Conservation (phyloP, 2,329 filamentous ascomycete species). For the Colletotrichum tamarilloi region DNA sequence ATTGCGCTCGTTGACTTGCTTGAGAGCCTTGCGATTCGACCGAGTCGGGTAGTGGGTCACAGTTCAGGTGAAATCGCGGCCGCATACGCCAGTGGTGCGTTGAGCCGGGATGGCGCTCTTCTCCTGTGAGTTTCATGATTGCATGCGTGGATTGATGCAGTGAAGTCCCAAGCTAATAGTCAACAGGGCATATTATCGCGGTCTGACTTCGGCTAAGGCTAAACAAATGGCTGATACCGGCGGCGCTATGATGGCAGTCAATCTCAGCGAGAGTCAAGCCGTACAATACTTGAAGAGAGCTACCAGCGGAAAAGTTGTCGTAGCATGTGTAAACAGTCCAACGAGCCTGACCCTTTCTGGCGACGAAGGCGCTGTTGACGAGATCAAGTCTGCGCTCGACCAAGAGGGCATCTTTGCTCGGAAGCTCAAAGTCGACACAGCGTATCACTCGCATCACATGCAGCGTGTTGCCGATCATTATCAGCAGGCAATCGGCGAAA, state of each 20-base stretch:
- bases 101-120: conserved; percentile 54
- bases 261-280: conserved; percentile 55
- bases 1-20: conserved; percentile 44
- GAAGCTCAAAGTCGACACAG: conserved; percentile 36
- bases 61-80: conserved; percentile 62
- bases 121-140: too few relatives aligned
- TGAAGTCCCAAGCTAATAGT: too few relatives aligned
- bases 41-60: conserved; percentile 55
- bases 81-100: conserved; percentile 57
- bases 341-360: conserved; percentile 59
- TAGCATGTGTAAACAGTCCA: conserved; percentile 62
- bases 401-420: conserved; percentile 19
- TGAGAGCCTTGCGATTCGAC: conserved; percentile 43
- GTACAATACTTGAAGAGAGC: conserved; percentile 38
- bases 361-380: conserved; percentile 38
- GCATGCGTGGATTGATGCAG: too few relatives aligned
- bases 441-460: conserved; percentile 39
- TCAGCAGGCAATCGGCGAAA: background rate
- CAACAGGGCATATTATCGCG: conserved; percentile 57
- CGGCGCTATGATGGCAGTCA: conserved; percentile 68
- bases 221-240: conserved; percentile 39
- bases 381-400: conserved; percentile 40
- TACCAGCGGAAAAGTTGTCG: conserved; percentile 35
- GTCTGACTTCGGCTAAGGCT: conserved; percentile 54
- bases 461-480: conserved; percentile 39